Evolutionary conservation across 148 eudicot species (phyloP), one percentile per base, ranked within the genome.

Genomic region (Spergularia marina): DNA sequence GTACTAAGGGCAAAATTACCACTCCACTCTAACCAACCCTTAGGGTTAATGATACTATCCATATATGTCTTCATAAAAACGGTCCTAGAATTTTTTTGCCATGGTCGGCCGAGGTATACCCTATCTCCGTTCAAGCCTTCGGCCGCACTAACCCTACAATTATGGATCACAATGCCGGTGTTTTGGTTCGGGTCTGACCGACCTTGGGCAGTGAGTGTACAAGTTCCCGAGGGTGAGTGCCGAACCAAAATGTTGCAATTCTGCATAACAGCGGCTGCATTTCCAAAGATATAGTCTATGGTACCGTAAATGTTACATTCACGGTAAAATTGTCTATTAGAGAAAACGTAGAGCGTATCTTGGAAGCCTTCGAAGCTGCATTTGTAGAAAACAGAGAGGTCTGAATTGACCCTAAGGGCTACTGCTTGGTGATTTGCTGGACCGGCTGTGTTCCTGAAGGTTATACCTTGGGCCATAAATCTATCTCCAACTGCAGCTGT

Each of bases 351-450:
- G 17, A 93, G 89, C 0, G 98, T 93, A 86, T 93, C 98, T 74
- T 93, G 98, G 73, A 86, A 91, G 0, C 98, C 98, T 77, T 90
- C 93, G 18, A 93, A 90, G 70, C 93, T 81, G 65, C 96, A 93
- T 13, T 82, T 80, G 85, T 90, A 93, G 85, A 90, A 87, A 9
- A 91, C 98, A 0, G 98, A 93, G 74, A 87, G 87, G 74, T 93
- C 96, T 0, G 98, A 84, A 53, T 83, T 85, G 2, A 87, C 84
- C 10, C 93, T 91, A 20, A 93, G 73, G 2, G 98, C 98, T 65
- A 93, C 98, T 0, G 96, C 98, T 74, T 93, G 98, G 72, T 88
- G 87, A 53, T 89, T 91, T 1, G 79, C 16, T 12, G 96, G 74
- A 7, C 98, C 98, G 44, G 98, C 98, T 0, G 88, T 91, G 83